Evolutionary conservation across 768 basidiomycete genomes (phyloP), one percentile per base, ranked within the genome.

Genomic region (Leccinellum luteum): DNA sequence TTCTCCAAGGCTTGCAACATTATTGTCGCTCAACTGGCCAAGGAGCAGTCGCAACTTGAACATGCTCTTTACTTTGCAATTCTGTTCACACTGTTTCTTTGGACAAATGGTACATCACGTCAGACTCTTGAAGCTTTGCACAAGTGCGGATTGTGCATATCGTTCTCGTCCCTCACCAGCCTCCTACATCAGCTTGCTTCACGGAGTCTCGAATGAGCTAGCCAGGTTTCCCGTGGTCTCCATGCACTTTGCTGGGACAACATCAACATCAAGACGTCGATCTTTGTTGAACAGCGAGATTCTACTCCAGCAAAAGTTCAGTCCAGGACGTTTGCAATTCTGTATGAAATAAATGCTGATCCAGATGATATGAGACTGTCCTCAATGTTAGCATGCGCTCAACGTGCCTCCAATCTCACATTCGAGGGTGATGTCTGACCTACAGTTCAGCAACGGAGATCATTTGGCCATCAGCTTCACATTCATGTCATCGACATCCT

Each of bases 191-290:
- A 45, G 23, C 44, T 45, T 13, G 23, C 44, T 21, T 19, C n/a
- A n/a, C 13, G 13, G 10, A 13, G 44, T 23, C 13, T 45, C 13
- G 23, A 45, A 23, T 6, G 6, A n/a, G 23, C 23, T 6, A 23
- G 19, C 44, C 13, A 21, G n/a, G 21, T 23, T 23, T 12, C 44
- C 23, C 21, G 3, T 45, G 44, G 23, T 45, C 23, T 13, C 13
- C 44, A 45, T 23, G 13, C 23, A 12, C n/a, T 60, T 13, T 50
- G 56, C 31, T 64, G 61, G 50, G 65, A 66, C 45, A 75, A 75
- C 60, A 61, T 72, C 44, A 70, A 74, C 48, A 49, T 73, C 19
- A 65, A 61, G 2, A 66, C 63, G 1, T 74, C 74, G 1, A 74
- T 69, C 28, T 66, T 63, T 48, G 64, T 74, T 25, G 71, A 76